A percentile compares a stretch with the other conserved stretches of the same genome.
Evolutionary conservation across 768 basidiomycete species (phyloP).

Genomic region (Amylocystis lapponica): DNA sequence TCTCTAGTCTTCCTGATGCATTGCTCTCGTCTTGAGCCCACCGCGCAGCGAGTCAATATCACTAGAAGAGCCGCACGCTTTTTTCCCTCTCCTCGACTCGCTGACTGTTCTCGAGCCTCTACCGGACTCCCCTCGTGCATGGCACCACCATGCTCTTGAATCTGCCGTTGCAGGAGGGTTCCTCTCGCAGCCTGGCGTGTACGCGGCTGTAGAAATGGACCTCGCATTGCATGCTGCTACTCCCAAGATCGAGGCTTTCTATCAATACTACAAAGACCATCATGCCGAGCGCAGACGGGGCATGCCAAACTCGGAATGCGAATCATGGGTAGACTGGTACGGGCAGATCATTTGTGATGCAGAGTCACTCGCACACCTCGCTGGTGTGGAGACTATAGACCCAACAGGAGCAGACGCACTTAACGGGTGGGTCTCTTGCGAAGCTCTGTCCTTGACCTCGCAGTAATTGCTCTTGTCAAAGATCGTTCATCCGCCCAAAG

Average conservation of each 20-base stretch:
- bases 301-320: conserved; percentile 35
- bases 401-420: conserved; percentile 18
- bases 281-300: conserved; percentile 22
- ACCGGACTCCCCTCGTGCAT: conserved; percentile 35
- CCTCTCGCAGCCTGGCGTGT: conserved; percentile 42
- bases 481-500: conserved; percentile 37
- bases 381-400: conserved; percentile 45
- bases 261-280: conserved; percentile 54
- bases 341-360: conserved; percentile 67
- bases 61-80: conserved; percentile 62
- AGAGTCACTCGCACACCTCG: conserved; percentile 50
- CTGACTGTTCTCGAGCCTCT: conserved; percentile 48
- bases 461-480: conserved; percentile 10
- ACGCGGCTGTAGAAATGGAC: conserved; percentile 60
- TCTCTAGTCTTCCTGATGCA: not conserved
- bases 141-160: conserved; percentile 50
- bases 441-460: no score
- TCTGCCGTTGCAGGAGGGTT: conserved; percentile 42
- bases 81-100: conserved; percentile 71
- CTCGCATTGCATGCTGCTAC: conserved; percentile 74
- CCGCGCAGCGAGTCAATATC: conserved; percentile 81
- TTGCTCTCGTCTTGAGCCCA: no score
- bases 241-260: conserved; percentile 82
- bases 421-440: conserved; percentile 12
- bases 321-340: conserved; percentile 84